Evolutionary conservation across 2,329 filamentous ascomycete genomes (phyloP), one percentile per base, ranked within the genome.

Genomic region (Diaporthe citriasiana): DNA sequence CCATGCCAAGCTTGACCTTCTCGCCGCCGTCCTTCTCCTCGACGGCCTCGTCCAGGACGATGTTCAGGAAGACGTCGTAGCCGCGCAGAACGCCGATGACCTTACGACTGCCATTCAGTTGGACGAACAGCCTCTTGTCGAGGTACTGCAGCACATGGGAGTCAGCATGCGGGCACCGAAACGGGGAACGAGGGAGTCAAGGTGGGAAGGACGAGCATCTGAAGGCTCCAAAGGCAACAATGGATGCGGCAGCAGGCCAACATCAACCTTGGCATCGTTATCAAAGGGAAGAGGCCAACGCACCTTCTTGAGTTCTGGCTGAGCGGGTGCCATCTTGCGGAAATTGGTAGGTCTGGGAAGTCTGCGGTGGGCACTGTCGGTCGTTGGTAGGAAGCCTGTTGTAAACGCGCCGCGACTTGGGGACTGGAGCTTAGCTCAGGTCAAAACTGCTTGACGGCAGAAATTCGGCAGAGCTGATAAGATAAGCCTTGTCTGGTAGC

Each of bases 251-350:
- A 63, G 27, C 56, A 63, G 38, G 56, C 56, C 56, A 19, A 27
- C 45, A 53, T 53, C 69, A 22, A 71, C 27, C 7, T 51, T 47
- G n/a, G 25, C 30, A 6, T 60, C 19, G 4, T 25, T 4, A 9
- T 17, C 25, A 38, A 51, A 25, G 25, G 40, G 22, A 9, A 35
- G 10, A 15, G 15, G 12, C 15, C 19, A 57, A 55, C 50, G 13
- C 86, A 97, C 97, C 92, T 98, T 99, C 87, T 98, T 99, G 77
- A 99, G 91, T 88, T 99, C 97, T 80, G 97, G 97, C 87, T 98
- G 97, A 83, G 97, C 95, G 92, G 97, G 96, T 87, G 97, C 95
- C 97, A 99, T 99, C 78, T 88, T 93, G 87, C 76, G 65, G 59
- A 65, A 65, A 42, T 17, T 72, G 57, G 35, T 35, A 40, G 35